Evolutionary conservation across 345 rosid genomes (phyloP).

Genomic region (Bruguiera parviflora): DNA sequence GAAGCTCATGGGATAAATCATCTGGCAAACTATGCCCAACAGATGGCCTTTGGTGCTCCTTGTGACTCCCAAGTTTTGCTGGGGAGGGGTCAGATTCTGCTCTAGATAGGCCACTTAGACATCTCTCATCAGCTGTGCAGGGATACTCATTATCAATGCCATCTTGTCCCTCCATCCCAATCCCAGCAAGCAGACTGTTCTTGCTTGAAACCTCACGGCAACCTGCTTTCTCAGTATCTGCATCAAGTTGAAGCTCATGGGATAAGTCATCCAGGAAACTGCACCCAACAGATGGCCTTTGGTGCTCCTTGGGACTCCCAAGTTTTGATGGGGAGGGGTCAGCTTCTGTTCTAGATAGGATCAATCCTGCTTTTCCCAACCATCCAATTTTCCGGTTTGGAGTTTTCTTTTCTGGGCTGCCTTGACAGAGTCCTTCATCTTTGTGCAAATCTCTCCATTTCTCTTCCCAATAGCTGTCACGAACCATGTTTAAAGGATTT

Average conservation of each 20-base stretch:
- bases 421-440: slow-evolving; percentile 51
- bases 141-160: slow-evolving; percentile 22
- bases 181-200: slow-evolving; percentile 21
- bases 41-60: slow-evolving; percentile 37
- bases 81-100: slow-evolving; percentile 70
- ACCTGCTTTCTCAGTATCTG: slow-evolving; percentile 29
- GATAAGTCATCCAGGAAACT: slow-evolving; percentile 76
- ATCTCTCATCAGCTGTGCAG: slow-evolving; percentile 44
- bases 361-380: slow-evolving; percentile 61
- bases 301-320: slow-evolving; percentile 27
- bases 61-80: slow-evolving; percentile 28
- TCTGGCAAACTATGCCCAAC: slow-evolving; percentile 62
- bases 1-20: slow-evolving; percentile 63
- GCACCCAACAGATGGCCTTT: slow-evolving; percentile 47
- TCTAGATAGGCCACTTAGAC: slow-evolving; percentile 52
- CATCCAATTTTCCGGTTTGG: slow-evolving; percentile 55
- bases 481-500: slow-evolving; percentile 55
- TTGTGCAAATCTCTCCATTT: slow-evolving; percentile 77
- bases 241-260: slow-evolving; percentile 50
- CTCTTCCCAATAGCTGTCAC: slow-evolving; percentile 95
- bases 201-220: slow-evolving; percentile 21
- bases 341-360: slow-evolving; percentile 67
- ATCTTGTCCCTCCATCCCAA: slow-evolving; percentile 31
- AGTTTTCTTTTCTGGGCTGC: slow-evolving; percentile 36
- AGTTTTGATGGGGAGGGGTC: slow-evolving; percentile 53